These are phyloP conservation scores for Fusarium lateritium DNA, from an alignment of 2,329 filamentous ascomycete species.

Conservation along the genomic window DNA sequence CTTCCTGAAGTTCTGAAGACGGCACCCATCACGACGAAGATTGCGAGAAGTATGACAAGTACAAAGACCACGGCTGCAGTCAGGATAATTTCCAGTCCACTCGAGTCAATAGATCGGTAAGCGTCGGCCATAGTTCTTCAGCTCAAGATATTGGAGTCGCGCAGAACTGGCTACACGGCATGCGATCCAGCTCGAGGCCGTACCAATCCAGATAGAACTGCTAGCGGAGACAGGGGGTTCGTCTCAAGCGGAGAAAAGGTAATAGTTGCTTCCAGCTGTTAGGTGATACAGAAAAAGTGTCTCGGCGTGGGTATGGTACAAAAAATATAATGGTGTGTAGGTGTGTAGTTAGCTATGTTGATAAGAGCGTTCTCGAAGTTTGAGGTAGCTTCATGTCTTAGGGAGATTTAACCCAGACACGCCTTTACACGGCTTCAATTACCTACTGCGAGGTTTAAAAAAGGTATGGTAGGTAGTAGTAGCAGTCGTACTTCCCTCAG, in stretches of 20 bases:
- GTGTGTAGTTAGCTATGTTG: not conserved
- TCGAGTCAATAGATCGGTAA: constrained; percentile 47
- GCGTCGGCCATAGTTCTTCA: constrained; percentile 45
- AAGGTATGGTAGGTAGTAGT: constrained; percentile 13
- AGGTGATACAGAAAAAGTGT: constrained; percentile 23
- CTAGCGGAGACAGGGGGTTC: not conserved
- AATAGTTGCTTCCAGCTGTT: constrained; percentile 1
- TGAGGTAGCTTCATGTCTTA: not conserved
- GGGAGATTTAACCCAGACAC: no score
- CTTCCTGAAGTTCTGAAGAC: constrained; percentile 35
- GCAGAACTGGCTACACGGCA: constrained; percentile 12
- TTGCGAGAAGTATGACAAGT: constrained; percentile 52
- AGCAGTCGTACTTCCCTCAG: constrained; percentile 7
- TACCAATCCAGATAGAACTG: not conserved
- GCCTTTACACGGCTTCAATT: not conserved
- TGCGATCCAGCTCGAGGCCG: constrained; percentile 15
- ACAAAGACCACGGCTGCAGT: constrained; percentile 53
- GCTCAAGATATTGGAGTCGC: not conserved
- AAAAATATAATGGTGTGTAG: not conserved
- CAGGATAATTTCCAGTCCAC: constrained; percentile 53
- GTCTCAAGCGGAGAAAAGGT: not conserved
- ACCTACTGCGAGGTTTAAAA: not conserved
- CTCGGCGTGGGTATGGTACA: constrained; percentile 13
- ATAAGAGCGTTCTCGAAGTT: constrained; percentile 2
- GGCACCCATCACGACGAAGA: constrained; percentile 52